These are phyloP conservation scores for Amauroascus verrucosus DNA, from an alignment of 2,329 filamentous ascomycete species.

Conservation along the genomic window DNA sequence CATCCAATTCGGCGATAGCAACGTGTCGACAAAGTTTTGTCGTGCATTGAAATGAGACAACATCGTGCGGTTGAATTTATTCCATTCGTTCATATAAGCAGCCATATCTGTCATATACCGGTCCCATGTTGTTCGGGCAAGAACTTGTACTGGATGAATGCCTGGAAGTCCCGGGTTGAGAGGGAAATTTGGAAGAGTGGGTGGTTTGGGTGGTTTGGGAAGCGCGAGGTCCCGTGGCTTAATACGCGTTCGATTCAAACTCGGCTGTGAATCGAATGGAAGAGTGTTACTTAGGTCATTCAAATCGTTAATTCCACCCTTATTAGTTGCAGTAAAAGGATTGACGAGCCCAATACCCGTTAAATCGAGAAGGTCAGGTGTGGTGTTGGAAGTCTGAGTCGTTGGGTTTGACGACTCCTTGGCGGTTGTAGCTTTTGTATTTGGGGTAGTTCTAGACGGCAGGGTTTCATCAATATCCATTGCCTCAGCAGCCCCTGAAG, in stretches of 20 bases:
- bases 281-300: constrained; percentile 45
- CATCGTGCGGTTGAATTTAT: constrained; percentile 45
- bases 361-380: constrained; percentile 34
- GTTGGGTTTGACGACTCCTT: background rate
- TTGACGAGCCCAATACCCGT: constrained; percentile 42
- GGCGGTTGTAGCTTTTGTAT: constrained; percentile 6
- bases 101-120: constrained; percentile 45
- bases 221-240: constrained; percentile 35
- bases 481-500: constrained; percentile 27
- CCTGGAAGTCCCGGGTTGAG: constrained; percentile 1
- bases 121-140: constrained; percentile 42
- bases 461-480: constrained; percentile 40
- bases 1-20: constrained; percentile 42
- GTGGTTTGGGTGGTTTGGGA: constrained; percentile 44
- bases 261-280: constrained; percentile 49
- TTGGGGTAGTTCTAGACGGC: constrained; percentile 12
- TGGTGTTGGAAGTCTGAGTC: background rate
- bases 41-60: constrained; percentile 46
- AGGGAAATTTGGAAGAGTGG: constrained; percentile 27
- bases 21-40: constrained; percentile 39
- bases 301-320: constrained; percentile 43
- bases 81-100: constrained; percentile 48
- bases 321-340: constrained; percentile 40
- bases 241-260: constrained; percentile 29
- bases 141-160: constrained; percentile 19